Percentiles rank a stretch among this genome's conserved stretches.
phyloP scores from a whole-genome alignment of 352 stramenopile species.

The Phytophthora sansomeana region DNA sequence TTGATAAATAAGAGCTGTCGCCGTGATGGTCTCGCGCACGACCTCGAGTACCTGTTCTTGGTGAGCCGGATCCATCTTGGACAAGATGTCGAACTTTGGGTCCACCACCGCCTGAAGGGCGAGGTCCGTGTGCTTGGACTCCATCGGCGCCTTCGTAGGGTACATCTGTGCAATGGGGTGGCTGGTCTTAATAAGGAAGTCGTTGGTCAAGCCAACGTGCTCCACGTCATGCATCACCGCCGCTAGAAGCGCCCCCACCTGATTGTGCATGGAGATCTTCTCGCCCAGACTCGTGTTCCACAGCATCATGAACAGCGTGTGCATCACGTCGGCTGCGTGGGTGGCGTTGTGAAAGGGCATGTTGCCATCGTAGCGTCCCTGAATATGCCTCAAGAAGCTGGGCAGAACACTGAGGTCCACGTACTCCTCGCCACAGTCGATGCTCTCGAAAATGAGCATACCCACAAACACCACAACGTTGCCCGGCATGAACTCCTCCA shows the following conservation, averaged over 20 bases:
- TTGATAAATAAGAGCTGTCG: conserved; percentile 84
- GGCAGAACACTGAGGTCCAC: conserved; percentile 65
- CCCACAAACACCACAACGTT: conserved; percentile 76
- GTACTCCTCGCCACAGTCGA: conserved; percentile 60
- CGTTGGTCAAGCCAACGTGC: conserved; percentile 81
- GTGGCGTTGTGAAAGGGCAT: conserved; percentile 88
- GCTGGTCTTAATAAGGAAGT: conserved; percentile 80
- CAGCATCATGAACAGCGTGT: conserved; percentile 80
- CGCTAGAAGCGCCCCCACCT: conserved; percentile 74
- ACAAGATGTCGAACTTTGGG: conserved; percentile 58
- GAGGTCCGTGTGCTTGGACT: conserved; percentile 78
- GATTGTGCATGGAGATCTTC: conserved; percentile 69
- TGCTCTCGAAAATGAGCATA: conserved; percentile 75
- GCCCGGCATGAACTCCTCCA: conserved; percentile 68
- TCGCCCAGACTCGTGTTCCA: conserved; percentile 58
- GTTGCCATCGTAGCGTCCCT: conserved; percentile 64
- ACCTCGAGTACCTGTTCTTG: conserved; percentile 65
- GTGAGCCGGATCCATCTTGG: conserved; percentile 55
- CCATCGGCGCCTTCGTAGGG: conserved; percentile 68
- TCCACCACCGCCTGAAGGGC: conserved; percentile 63
- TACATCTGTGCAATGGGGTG: conserved; percentile 74
- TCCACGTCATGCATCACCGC: conserved; percentile 87
- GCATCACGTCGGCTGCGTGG: conserved; percentile 83
- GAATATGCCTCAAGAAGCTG: conserved; percentile 64
- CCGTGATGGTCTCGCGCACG: conserved; percentile 72